Conservation (phyloP, 306 rosid species). For the Pachyrhizus erosus region DNA sequence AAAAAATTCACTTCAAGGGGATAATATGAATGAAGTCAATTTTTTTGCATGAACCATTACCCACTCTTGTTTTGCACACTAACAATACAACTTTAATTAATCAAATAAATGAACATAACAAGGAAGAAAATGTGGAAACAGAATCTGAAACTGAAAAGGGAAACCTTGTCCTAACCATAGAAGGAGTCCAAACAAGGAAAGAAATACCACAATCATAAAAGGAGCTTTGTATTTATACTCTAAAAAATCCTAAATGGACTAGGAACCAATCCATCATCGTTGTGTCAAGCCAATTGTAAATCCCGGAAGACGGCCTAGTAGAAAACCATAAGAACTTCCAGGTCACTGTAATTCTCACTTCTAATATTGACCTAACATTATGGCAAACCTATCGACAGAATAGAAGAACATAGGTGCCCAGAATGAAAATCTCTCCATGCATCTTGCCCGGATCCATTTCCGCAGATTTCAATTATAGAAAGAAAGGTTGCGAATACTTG, state of each 20-base stretch:
- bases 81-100: background rate
- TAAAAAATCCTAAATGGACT: no score
- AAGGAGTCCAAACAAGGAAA: no score
- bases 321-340: no score
- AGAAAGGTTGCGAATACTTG: constrained; percentile 68
- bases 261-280: no score
- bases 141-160: no score
- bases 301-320: no score
- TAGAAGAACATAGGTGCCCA: constrained; percentile 51
- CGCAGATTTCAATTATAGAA: constrained; percentile 70
- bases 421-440: constrained; percentile 66
- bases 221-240: no score
- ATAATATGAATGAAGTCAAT: background rate
- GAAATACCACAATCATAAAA: no score
- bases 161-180: no score
- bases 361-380: background rate
- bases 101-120: background rate
- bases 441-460: constrained; percentile 61
- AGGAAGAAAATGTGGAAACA: background rate
- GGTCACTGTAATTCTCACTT: no score
- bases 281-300: no score
- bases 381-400: constrained; percentile 59
- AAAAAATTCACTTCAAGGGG: background rate
- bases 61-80: background rate
- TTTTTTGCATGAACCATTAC: background rate